Evolutionary conservation across 805 yeast species (phyloP), one percentile per base, ranked within the genome.

Genomic region (Wickerhamiella sorbophila): DNA sequence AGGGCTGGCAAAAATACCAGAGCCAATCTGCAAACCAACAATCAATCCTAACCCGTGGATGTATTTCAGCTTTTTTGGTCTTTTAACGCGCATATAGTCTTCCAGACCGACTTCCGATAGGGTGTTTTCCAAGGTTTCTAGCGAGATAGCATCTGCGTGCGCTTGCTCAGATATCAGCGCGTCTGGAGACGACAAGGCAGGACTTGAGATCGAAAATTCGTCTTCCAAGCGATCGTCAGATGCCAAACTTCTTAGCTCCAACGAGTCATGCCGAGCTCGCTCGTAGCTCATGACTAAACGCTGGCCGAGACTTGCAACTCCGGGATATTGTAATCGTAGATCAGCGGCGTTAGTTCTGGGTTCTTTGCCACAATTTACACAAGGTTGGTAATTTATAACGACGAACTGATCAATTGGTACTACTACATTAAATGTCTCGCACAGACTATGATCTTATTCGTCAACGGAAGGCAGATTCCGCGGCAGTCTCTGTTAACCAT

Each of bases 1-100:
- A 2, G 69, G 69, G 9, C 67, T 62, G 18, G 68, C 58, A 41
- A 65, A 64, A 31, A 64, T 64, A 5, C 69, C 69, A 2, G 68
- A 62, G 6, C 69, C 69, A n/a, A 64, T 59, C 41, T 64, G 67
- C n/a, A 64, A 52, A 4, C 69, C 68, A 18, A 64, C 49, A 2
- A 65, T 66, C 12, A 64, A 52, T 2, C 60, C 58, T 19, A 64
- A 52, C 6, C 69, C 68, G 41, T 62, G 58, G 14, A 57, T 32
- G 38, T 52, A 50, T 12, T 48, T 55, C 15, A 60, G 45, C 26
- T 32, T 26, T 16, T 24, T 24, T 6, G 12, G 10, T 6, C 12
- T 6, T 24, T 24, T 24, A n/a, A n/a, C n/a, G n/a, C n/a, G n/a
- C n/a, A n/a, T n/a, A n/a, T n/a, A n/a, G n/a, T n/a, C n/a, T n/a